Conservation (phyloP, 164 flowering plant genomes). For the Vitis riparia region DNA sequence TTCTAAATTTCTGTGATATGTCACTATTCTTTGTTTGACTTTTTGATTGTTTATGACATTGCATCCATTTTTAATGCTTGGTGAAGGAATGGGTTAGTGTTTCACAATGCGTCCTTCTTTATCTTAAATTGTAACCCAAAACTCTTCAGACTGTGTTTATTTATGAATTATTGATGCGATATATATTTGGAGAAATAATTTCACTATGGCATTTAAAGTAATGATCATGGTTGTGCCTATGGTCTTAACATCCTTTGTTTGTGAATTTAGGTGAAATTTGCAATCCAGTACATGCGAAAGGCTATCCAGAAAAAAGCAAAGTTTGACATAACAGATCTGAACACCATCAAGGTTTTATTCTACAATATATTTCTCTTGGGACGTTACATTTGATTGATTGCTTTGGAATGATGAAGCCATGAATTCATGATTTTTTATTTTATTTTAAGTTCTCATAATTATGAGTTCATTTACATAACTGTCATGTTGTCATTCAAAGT, state of each 20-base stretch:
- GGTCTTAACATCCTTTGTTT: constrained; percentile 2
- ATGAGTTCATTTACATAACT: background rate
- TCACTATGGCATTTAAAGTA: background rate
- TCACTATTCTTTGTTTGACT: background rate
- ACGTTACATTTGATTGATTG: background rate
- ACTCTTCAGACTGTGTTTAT: background rate
- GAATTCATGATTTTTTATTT: background rate
- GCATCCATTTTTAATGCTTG: background rate
- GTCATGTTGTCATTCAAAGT: background rate
- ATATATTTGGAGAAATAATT: constrained; percentile 1
- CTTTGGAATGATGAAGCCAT: constrained; percentile 1
- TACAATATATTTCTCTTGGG: background rate
- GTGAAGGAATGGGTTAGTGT: background rate
- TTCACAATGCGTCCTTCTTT: background rate
- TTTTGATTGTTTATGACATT: background rate
- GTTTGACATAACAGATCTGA: constrained; percentile 86
- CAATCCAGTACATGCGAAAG: constrained; percentile 88
- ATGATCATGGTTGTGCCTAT: background rate
- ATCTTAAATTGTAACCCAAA: background rate
- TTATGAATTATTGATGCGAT: background rate
- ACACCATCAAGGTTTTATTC: constrained; percentile 71
- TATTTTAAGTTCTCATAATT: background rate
- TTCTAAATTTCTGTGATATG: background rate
- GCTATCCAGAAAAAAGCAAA: constrained; percentile 85
- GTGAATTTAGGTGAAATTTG: constrained; percentile 76